Percentiles rank a stretch among this genome's conserved stretches.
These are phyloP conservation scores for Glonium stellatum DNA, from an alignment of 495 filamentous ascomycete genomes.

Conservation along the genomic window DNA sequence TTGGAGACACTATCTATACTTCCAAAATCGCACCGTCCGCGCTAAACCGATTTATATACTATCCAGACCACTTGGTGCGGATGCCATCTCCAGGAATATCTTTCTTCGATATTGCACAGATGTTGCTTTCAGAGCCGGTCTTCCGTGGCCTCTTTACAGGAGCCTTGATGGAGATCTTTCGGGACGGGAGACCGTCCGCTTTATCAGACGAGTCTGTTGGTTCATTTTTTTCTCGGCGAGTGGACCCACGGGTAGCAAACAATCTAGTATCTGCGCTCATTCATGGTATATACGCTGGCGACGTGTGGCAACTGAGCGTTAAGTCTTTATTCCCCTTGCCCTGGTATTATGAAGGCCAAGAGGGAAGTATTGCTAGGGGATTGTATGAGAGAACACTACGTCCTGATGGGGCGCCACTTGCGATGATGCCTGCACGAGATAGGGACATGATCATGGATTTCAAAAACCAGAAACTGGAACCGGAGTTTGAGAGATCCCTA, in stretches of 20 bases:
- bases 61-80: constrained; percentile 77
- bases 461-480: constrained; percentile 27
- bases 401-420: background rate
- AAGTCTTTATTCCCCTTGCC: constrained; percentile 50
- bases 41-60: constrained; percentile 78
- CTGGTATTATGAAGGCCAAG: constrained; percentile 46
- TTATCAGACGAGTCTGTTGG: constrained; percentile 65
- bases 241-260: constrained; percentile 54
- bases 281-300: constrained; percentile 93
- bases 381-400: constrained; percentile 11
- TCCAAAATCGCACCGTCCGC: constrained; percentile 44
- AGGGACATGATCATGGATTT: constrained; percentile 18
- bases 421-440: background rate
- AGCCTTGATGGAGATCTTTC: constrained; percentile 54
- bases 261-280: constrained; percentile 72
- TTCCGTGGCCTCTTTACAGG: constrained; percentile 26
- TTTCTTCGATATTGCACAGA: background rate
- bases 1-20: constrained; percentile 55
- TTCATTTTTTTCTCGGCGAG: constrained; percentile 54
- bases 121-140: background rate
- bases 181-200: constrained; percentile 22
- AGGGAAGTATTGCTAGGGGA: constrained; percentile 30
- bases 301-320: constrained; percentile 72
- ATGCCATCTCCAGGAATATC: constrained; percentile 42
- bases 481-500: constrained; percentile 1